Evolutionary conservation across 257 asterid species (phyloP).

Genomic region (Solanum pennellii): DNA sequence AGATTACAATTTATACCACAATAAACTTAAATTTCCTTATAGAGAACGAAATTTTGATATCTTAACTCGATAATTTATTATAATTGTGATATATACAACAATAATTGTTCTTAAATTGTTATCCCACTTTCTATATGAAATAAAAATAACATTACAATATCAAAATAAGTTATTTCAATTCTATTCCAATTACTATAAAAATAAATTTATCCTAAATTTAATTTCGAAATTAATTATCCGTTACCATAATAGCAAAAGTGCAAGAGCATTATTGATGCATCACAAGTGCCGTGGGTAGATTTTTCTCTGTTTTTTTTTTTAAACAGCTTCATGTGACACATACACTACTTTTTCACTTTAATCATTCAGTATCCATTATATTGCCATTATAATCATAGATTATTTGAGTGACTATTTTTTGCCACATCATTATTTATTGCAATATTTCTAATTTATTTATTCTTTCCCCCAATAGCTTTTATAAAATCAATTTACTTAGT

Average conservation of each 20-base stretch:
- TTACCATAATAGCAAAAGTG: neutral
- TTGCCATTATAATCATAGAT: neutral
- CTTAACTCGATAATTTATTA: neutral
- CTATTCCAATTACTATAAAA: too few relatives aligned
- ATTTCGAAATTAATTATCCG: rapidly evolving
- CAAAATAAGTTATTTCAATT: neutral
- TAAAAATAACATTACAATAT: too few relatives aligned
- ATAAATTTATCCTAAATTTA: too few relatives aligned
- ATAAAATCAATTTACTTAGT: neutral
- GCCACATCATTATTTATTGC: neutral
- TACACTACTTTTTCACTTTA: neutral
- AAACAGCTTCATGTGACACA: neutral
- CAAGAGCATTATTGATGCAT: neutral
- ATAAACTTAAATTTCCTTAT: rapidly evolving
- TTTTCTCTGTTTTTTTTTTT: neutral
- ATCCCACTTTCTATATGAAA: neutral
- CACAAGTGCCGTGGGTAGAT: neutral
- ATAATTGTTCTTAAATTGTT: too few relatives aligned
- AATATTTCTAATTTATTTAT: neutral
- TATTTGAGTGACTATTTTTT: neutral
- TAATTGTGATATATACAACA: too few relatives aligned
- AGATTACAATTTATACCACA: neutral
- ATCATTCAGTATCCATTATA: neutral
- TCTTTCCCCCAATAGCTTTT: neutral
- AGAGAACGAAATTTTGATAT: rapidly evolving